Evolutionary conservation across 495 filamentous ascomycete species (phyloP).

Genomic region (Massariosphaeria phaeospora): DNA sequence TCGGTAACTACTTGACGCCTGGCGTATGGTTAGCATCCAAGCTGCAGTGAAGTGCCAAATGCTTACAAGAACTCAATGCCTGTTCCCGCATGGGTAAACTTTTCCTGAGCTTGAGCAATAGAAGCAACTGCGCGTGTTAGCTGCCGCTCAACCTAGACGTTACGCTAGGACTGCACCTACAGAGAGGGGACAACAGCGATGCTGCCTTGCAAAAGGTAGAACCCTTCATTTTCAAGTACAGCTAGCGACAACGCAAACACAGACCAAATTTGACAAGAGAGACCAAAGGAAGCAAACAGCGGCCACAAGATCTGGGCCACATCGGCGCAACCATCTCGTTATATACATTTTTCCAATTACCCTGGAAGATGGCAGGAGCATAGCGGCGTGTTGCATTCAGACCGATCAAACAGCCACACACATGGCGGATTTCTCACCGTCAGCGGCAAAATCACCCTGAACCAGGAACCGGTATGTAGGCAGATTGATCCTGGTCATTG

Average conservation of each 20-base stretch:
- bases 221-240: constrained; percentile 25
- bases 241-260: constrained; percentile 2
- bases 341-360: constrained; percentile 27
- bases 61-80: constrained; percentile 27
- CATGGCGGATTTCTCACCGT: constrained; percentile 14
- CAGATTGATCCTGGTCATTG: constrained; percentile 1
- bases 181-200: constrained; percentile 30
- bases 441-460: constrained; percentile 4
- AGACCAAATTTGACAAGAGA: constrained; percentile 11
- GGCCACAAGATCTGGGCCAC: constrained; percentile 15
- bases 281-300: constrained; percentile 15
- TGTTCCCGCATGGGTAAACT: constrained; percentile 22
- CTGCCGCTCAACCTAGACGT: constrained; percentile 1
- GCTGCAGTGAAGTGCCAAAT: background rate
- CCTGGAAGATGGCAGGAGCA: constrained; percentile 16
- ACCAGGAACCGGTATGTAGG: constrained; percentile 25
- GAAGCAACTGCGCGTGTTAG: constrained; percentile 12
- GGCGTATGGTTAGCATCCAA: background rate
- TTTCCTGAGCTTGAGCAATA: constrained; percentile 19
- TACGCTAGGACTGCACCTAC: constrained; percentile 1
- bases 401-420: constrained; percentile 12
- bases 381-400: constrained; percentile 8
- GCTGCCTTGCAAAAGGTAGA: constrained; percentile 28
- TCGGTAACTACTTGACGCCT: constrained; percentile 7
- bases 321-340: constrained; percentile 9